These are phyloP conservation scores for Sphagnum contortum DNA, from an alignment of 225 moss, liverwort and hornwort species.

Conservation along the genomic window DNA sequence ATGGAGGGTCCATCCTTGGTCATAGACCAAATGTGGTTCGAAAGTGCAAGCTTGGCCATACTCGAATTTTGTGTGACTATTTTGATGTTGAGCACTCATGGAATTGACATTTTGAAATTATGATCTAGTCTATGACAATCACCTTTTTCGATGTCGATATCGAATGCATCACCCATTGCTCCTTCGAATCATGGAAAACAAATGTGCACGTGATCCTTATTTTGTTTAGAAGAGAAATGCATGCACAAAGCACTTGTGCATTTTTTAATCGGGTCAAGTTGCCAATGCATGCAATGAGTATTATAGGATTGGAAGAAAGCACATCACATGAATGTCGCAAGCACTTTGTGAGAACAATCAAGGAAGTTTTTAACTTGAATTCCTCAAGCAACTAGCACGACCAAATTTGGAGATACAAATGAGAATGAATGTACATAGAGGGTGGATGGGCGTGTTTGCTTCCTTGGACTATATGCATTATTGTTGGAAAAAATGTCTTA, in stretches of 20 bases:
- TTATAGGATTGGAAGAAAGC: not conserved
- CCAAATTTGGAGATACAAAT: not conserved
- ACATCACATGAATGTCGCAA: not conserved
- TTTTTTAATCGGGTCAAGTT: not conserved
- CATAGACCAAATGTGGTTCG: too few relatives aligned
- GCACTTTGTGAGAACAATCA: not conserved
- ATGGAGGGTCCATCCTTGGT: too few relatives aligned
- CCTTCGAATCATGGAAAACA: not conserved
- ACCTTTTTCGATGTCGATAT: not conserved
- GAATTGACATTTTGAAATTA: too few relatives aligned
- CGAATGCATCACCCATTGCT: not conserved
- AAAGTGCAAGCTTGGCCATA: too few relatives aligned
- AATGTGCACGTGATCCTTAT: not conserved
- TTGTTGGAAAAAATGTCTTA: constrained; percentile 6
- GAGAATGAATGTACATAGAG: not conserved
- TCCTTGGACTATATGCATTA: constrained; percentile 7
- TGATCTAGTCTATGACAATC: too few relatives aligned
- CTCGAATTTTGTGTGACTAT: too few relatives aligned
- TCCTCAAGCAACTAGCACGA: not conserved
- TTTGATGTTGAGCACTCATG: too few relatives aligned
- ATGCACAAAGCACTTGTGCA: not conserved
- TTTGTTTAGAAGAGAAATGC: constrained; percentile 4
- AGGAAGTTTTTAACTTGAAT: not conserved
- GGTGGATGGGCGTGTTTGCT: constrained; percentile 8
- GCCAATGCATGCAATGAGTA: constrained; percentile 6